Evolutionary conservation across 257 asterid species (phyloP), one percentile per base, ranked within the genome.

Genomic region (Misopates orontium): DNA sequence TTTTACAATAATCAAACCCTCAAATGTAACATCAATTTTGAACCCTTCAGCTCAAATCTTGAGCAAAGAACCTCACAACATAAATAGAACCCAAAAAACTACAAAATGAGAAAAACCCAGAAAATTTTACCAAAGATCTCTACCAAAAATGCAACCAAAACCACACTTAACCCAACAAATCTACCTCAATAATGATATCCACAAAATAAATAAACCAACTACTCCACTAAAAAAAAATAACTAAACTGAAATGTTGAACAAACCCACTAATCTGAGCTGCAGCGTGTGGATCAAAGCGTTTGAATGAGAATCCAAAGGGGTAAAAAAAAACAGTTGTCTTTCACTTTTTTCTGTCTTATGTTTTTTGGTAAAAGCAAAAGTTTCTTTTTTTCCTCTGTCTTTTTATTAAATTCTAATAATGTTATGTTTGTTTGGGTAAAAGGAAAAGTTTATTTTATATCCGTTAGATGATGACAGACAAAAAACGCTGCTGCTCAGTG

Each of bases 311-410:
- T 69, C 82, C 79, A 41, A 70, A 66, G 73, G 77, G 71, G 57
- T 13, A 12, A 76, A 72, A 74, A 72, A 66, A 68, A 64, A 28
- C 36, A 2, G 36, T 73, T 78, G 82, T 70, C 72, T 80, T 68
- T 70, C 86, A 78, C 92, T 81, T 80, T 79, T 70, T 71, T 76
- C 67, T 63, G 66, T 75, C 62, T 56, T 74, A 67, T 71, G 82
- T 80, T 71, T 81, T 80, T 82, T 76, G 91, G 85, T 81, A 79
- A 82, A 85, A 78, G 78, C 56, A 71, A 86, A 91, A 85, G 74
- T 70, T 77, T 65, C 64, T 36, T 63, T 63, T 71, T 62, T 64
- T 16, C 45, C 71, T 58, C 73, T 64, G 12, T 23, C 24, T 54
- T 54, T 53, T 39, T 22, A 8, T 36, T 22, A 36, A 5, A 8